Conservation (phyloP, 305 asterid genomes). For the Lippia alba region DNA sequence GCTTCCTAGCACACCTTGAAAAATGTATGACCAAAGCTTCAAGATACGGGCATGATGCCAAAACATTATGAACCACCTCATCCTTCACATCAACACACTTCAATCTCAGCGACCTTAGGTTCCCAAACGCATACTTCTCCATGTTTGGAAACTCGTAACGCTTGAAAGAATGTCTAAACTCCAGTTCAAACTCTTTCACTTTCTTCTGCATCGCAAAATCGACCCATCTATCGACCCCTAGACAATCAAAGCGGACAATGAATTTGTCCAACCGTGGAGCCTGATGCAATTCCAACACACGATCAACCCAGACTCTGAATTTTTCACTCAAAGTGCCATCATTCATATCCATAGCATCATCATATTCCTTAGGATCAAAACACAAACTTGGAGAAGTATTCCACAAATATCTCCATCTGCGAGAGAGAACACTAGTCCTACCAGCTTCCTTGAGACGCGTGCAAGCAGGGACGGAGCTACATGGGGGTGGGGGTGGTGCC, state of each 20-base stretch:
- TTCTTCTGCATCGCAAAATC: no score
- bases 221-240: no score
- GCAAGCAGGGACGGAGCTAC: no score
- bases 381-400: neutral
- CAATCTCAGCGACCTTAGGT: slow-evolving; percentile 1
- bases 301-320: neutral
- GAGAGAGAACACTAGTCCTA: slow-evolving; percentile 20
- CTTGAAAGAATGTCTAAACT: neutral
- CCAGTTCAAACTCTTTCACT: neutral
- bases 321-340: no score
- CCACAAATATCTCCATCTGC: slow-evolving; percentile 20
- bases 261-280: neutral
- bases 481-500: no score
- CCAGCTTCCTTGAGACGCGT: slow-evolving; percentile 25
- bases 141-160: neutral
- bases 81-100: neutral
- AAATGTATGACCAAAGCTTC: neutral
- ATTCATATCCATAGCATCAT: neutral
- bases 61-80: neutral
- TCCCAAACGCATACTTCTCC: neutral
- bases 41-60: slow-evolving; percentile 3
- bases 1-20: neutral
- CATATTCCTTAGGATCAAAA: neutral
- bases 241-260: neutral
- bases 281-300: slow-evolving; percentile 1